Evolutionary conservation across 2,329 filamentous ascomycete species (phyloP), one percentile per base, ranked within the genome.

Genomic region (Blumeriella jaapii): DNA sequence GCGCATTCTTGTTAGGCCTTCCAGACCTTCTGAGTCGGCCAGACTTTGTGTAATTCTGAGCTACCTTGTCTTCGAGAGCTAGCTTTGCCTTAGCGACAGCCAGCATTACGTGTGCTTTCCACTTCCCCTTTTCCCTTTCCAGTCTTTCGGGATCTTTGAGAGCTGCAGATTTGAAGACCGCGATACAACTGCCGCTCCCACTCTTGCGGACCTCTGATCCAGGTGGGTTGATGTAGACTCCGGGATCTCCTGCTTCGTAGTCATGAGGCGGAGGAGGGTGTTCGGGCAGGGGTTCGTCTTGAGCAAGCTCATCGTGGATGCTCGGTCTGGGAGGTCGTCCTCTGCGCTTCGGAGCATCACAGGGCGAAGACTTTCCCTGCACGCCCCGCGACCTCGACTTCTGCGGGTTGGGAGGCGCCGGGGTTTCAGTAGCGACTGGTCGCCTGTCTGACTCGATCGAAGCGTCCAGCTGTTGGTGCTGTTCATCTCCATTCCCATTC

Each of bases 191-290:
- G 18, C 26, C 20, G 12, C 24, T 25, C 19, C 26, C n/a, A 10
- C 16, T 33, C 25, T 38, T 32, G 8, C 7, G n/a, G 5, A 8
- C 16, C 8, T 26, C 25, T 38, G 11, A 17, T 6, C 34, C 41
- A 8, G 40, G 19, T 6, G 42, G 37, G 9, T 45, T 33, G 12
- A 40, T 37, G 34, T 49, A 48, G 6, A 43, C 47, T 14, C 45
- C 38, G n/a, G 41, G 13, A 7, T 34, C 36, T 20, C 47, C 47
- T 6, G 29, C 43, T 14, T 46, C 29, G 16, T 40, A 38, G 16
- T 47, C 33, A 20, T 42, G 31, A n/a, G 12, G 17, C 12, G 19
- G 7, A 3, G 18, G 8, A 5, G 17, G 29, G n/a, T 10, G 6
- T 7, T 31, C 17, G n/a, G 29, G 16, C 14, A 20, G 27, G 13